Percentiles rank a stretch among this genome's conserved stretches.
Evolutionary conservation across 805 yeast species (phyloP).

Genomic region (Isabelozyma pseudorhagii): DNA sequence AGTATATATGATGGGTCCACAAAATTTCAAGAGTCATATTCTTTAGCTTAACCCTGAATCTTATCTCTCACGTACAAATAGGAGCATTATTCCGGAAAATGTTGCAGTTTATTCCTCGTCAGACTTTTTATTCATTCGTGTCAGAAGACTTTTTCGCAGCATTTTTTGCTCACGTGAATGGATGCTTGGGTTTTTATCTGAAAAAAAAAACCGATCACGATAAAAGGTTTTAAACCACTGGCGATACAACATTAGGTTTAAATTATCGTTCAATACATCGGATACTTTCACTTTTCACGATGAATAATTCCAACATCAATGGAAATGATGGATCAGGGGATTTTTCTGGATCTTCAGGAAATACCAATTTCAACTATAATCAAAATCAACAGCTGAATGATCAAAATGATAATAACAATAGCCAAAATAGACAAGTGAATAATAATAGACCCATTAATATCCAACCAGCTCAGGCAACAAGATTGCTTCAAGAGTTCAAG

Average conservation of each 20-base stretch:
- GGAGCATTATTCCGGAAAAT: too few species aligned
- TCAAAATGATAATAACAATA: neutral
- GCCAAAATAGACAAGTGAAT: neutral
- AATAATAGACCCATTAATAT: constrained; percentile 20
- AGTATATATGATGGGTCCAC: too few species aligned
- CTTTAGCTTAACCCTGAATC: too few species aligned
- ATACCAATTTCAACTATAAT: neutral
- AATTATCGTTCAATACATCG: neutral
- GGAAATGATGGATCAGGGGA: neutral
- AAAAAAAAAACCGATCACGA: neutral
- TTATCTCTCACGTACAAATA: too few species aligned
- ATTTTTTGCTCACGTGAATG: neutral
- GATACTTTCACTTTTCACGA: neutral
- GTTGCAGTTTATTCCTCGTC: too few species aligned
- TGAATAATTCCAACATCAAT: neutral
- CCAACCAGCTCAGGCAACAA: constrained; percentile 54
- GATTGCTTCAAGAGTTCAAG: constrained; percentile 57
- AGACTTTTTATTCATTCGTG: too few species aligned
- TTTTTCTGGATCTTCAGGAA: neutral
- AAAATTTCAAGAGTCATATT: too few species aligned
- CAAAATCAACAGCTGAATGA: neutral
- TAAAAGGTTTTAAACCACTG: neutral
- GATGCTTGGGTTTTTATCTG: neutral
- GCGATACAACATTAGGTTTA: neutral
- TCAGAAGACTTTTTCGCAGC: too few species aligned